phyloP scores from a whole-genome alignment of 176 grass and related monocot species.

The Triticum timopheevii region DNA sequence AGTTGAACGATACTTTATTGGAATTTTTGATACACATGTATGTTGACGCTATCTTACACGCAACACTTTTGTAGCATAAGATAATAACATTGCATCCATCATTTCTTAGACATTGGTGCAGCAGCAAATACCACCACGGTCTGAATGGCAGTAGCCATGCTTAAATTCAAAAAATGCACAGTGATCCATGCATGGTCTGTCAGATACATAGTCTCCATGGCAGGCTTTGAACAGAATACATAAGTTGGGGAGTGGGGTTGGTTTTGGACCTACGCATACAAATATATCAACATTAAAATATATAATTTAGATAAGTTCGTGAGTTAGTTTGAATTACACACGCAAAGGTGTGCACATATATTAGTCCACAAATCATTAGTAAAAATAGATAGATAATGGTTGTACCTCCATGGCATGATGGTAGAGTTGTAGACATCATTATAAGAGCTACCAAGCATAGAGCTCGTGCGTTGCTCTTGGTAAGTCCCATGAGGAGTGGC shows the following conservation, averaged over 20 bases:
- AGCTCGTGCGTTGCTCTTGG: background rate
- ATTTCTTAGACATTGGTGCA: background rate
- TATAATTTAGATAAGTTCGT: background rate
- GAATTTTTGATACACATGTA: too few species aligned
- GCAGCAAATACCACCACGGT: background rate
- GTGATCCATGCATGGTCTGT: background rate
- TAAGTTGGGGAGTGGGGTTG: background rate
- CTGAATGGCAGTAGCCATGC: background rate
- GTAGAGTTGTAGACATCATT: background rate
- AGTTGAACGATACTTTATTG: too few species aligned
- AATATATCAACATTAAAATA: background rate
- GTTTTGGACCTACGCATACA: background rate
- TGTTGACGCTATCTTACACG: too few species aligned
- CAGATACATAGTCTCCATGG: background rate
- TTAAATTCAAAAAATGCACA: background rate
- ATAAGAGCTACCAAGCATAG: background rate
- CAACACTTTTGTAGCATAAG: too few species aligned
- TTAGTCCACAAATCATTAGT: background rate
- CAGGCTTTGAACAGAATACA: background rate
- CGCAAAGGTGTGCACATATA: background rate
- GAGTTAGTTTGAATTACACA: background rate
- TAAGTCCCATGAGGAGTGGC: background rate
- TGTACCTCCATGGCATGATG: background rate
- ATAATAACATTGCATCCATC: background rate
- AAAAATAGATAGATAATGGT: background rate